A percentile compares a stretch with the other conserved stretches of the same genome.
phyloP scores from a whole-genome alignment of 345 rosid genomes.

The Brassica incana region DNA sequence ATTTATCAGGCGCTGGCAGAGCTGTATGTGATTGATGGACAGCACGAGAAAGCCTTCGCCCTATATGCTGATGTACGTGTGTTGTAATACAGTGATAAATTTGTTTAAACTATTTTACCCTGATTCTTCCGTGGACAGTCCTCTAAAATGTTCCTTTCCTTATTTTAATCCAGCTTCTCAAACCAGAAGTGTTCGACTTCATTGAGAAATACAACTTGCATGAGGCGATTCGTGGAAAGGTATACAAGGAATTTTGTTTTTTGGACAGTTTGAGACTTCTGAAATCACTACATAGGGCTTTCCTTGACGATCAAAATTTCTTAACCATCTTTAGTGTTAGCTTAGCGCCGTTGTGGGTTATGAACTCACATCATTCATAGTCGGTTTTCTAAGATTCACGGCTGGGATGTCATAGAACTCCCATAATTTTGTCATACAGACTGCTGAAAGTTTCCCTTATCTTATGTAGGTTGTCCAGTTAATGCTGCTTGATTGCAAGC shows the following conservation, averaged over 20 bases:
- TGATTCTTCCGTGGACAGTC: constrained; percentile 14
- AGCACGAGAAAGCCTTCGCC: constrained; percentile 82
- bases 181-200: constrained; percentile 82
- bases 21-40: constrained; percentile 84
- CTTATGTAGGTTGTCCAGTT: constrained; percentile 78
- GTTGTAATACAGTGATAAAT: constrained; percentile 9
- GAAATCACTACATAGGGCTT: constrained; percentile 16
- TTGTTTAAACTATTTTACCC: neutral
- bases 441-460: constrained; percentile 7
- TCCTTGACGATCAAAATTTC: constrained; percentile 9
- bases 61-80: constrained; percentile 95
- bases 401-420: constrained; percentile 6
- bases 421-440: constrained; percentile 11
- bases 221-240: constrained; percentile 90
- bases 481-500: constrained; percentile 88
- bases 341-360: constrained; percentile 3
- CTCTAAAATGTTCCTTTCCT: constrained; percentile 15
- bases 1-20: constrained; percentile 79
- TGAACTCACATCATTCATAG: neutral
- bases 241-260: constrained; percentile 38
- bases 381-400: neutral
- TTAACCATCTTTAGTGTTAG: constrained; percentile 9
- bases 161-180: constrained; percentile 78
- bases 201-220: constrained; percentile 81
- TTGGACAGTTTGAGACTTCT: constrained; percentile 12